Percentiles rank a stretch among this genome's conserved stretches.
phyloP scores from a whole-genome alignment of 106 monocot genomes.

The Iris macrosiphon region DNA sequence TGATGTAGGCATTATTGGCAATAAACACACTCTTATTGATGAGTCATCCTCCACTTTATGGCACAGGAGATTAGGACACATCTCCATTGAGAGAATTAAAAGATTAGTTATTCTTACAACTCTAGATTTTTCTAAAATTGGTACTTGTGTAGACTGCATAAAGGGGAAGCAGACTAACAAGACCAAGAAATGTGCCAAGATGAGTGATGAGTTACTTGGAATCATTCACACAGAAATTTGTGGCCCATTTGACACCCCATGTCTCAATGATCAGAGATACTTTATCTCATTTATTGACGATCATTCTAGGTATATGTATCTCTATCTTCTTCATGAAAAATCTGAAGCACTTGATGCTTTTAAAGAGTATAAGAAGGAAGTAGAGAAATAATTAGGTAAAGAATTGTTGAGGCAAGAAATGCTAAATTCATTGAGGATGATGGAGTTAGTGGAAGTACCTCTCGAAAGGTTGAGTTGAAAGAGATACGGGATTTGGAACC shows the following conservation, averaged over 20 bases:
- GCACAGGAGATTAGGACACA: neutral
- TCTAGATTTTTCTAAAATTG: neutral
- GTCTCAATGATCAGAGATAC: neutral
- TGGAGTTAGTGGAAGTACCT: too few relatives aligned
- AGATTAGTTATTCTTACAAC: neutral
- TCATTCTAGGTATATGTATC: conserved; percentile 1
- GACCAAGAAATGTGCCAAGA: neutral
- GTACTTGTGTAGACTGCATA: conserved; percentile 1
- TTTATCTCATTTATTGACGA: conserved; percentile 5
- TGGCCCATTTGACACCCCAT: neutral
- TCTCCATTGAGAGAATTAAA: neutral
- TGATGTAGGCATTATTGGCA: neutral
- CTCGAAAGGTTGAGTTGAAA: too few relatives aligned
- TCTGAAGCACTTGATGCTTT: neutral
- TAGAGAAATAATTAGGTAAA: conserved; percentile 8
- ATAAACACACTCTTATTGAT: neutral
- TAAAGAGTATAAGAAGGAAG: neutral
- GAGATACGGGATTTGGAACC: too few relatives aligned
- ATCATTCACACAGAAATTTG: conserved; percentile 3
- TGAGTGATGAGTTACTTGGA: neutral
- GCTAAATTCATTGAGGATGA: too few relatives aligned
- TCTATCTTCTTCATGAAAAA: neutral
- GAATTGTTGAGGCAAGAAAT: too few relatives aligned
- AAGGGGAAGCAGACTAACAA: neutral
- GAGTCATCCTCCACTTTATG: neutral